phyloP scores from a whole-genome alignment of 768 basidiomycete species.

The Imleria badia region DNA sequence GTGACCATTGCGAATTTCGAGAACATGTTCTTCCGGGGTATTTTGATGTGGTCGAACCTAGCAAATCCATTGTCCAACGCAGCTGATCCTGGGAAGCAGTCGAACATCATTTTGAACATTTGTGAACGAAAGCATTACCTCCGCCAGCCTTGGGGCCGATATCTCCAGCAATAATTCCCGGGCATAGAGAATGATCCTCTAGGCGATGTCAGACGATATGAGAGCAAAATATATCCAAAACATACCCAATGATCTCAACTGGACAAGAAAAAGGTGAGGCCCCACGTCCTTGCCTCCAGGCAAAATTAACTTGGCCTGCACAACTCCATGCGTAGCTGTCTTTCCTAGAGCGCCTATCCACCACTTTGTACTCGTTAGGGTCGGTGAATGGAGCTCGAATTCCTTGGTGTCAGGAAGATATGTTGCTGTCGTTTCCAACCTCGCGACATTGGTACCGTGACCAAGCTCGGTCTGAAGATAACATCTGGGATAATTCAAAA shows the following conservation, averaged over 20 bases:
- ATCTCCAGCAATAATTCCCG: conserved; percentile 66
- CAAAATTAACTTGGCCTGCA: conserved; percentile 73
- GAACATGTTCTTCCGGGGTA: conserved; percentile 72
- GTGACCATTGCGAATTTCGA: conserved; percentile 72
- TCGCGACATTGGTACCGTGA: conserved; percentile 70
- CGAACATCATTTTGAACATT: background rate
- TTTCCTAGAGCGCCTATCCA: conserved; percentile 77
- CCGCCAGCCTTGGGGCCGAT: conserved; percentile 45
- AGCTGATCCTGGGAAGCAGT: conserved; percentile 42
- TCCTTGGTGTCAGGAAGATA: conserved; percentile 64
- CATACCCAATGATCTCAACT: conserved; percentile 61
- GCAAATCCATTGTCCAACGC: conserved; percentile 69
- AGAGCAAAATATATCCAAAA: background rate
- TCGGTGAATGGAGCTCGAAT: conserved; percentile 77
- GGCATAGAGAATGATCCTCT: conserved; percentile 62
- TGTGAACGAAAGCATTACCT: conserved; percentile 25
- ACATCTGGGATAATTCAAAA: conserved; percentile 38
- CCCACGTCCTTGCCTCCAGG: conserved; percentile 61
- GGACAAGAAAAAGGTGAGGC: conserved; percentile 75
- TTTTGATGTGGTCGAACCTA: conserved; percentile 60
- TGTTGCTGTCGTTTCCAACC: conserved; percentile 74
- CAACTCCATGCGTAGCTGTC: conserved; percentile 71
- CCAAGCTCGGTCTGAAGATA: conserved; percentile 80
- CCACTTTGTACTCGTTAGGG: conserved; percentile 76
- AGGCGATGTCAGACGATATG: background rate